phyloP scores from a whole-genome alignment of 73 alveolate genomes.

The Paramecium biaurelia region DNA sequence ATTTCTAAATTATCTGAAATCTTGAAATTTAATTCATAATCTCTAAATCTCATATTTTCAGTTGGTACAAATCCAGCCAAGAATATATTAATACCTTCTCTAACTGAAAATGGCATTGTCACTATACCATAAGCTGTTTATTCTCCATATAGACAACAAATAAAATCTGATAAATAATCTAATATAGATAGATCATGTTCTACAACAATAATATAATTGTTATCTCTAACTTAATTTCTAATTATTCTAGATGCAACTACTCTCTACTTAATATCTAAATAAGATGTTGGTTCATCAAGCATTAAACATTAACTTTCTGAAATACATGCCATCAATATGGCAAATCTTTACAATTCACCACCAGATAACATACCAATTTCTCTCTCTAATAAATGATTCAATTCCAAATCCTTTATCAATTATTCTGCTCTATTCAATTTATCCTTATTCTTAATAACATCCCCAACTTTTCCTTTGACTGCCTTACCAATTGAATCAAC shows the following conservation, averaged over 20 bases:
- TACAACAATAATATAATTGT: conserved; percentile 91
- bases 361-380: conserved; percentile 95
- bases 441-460: conserved; percentile 83
- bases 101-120: conserved; percentile 98
- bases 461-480: conserved; percentile 91
- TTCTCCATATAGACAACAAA: conserved; percentile 98
- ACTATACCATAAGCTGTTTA: conserved; percentile 99
- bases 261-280: conserved; percentile 97
- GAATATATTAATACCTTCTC: conserved; percentile 99
- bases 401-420: conserved; percentile 70
- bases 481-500: conserved; percentile 97
- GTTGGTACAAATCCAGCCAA: conserved; percentile 99
- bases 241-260: conserved; percentile 94
- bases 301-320: conserved; percentile 95
- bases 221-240: conserved; percentile 80
- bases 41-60: conserved; percentile 99
- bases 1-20: conserved; percentile 79
- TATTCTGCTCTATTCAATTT: conserved; percentile 73
- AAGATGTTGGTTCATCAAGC: conserved; percentile 99
- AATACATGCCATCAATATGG: conserved; percentile 95
- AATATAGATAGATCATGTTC: conserved; percentile 99
- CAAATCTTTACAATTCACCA: conserved; percentile 98
- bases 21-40: conserved; percentile 91
- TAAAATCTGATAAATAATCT: conserved; percentile 98
- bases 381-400: conserved; percentile 91